Conservation (phyloP, 2,329 filamentous ascomycete species). For the Colletotrichum sojae region DNA sequence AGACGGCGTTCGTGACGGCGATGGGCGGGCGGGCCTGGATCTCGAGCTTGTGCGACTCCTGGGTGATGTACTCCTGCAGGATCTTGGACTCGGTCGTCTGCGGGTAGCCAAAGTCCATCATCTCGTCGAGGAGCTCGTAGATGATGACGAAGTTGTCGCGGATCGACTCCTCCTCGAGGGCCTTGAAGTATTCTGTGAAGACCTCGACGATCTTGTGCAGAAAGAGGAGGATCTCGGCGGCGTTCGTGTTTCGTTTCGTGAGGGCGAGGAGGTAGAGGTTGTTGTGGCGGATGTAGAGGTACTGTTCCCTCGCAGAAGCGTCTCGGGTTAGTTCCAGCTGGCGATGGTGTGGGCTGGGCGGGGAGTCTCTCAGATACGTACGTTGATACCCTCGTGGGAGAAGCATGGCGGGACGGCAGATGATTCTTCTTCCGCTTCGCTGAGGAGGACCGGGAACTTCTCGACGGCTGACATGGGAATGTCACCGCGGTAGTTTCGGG, state of each 20-base stretch:
- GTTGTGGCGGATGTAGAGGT: conserved; percentile 99
- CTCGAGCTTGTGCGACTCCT: conserved; percentile 98
- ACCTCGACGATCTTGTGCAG: conserved; percentile 98
- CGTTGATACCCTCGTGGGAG: conserved; percentile 98
- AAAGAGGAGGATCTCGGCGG: conserved; percentile 97
- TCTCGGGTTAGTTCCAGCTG: conserved; percentile 41
- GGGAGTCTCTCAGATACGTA: conserved; percentile 60
- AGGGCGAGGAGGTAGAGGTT: conserved; percentile 98
- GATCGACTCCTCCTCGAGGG: conserved; percentile 97
- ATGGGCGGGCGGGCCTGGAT: conserved; percentile 96
- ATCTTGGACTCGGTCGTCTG: conserved; percentile 99
- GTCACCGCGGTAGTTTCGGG: conserved; percentile 97
- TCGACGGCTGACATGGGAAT: conserved; percentile 99
- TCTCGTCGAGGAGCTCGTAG: conserved; percentile 98
- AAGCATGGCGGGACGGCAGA: conserved; percentile 98
- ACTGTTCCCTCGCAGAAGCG: conserved; percentile 66
- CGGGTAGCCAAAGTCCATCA: conserved; percentile 99
- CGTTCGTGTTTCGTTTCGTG: conserved; percentile 99
- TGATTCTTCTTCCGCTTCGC: conserved; percentile 98
- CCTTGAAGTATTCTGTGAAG: conserved; percentile 99
- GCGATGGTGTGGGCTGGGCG: conserved; percentile 24
- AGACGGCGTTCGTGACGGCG: conserved; percentile 97
- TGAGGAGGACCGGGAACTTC: conserved; percentile 95
- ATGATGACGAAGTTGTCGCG: conserved; percentile 99
- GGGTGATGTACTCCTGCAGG: conserved; percentile 98